Evolutionary conservation across 2,329 filamentous ascomycete species (phyloP).

Genomic region (Colletotrichum musicola): DNA sequence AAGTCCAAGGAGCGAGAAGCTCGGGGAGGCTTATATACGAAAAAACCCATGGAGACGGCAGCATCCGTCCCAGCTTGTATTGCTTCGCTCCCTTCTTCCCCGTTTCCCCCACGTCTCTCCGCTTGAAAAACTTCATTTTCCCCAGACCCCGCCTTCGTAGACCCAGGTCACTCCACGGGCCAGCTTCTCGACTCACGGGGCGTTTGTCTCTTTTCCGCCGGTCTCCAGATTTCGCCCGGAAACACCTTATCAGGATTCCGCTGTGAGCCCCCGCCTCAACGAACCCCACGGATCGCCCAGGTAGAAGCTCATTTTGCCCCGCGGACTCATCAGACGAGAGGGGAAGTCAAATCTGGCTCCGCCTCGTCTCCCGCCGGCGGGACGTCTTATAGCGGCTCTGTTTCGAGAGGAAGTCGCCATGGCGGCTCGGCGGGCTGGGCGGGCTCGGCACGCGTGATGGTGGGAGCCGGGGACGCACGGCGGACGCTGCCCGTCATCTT

Average conservation of each 20-base stretch:
- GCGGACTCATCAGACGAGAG: background rate
- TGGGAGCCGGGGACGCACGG: background rate
- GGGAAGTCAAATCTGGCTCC: background rate
- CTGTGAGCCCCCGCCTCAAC: background rate
- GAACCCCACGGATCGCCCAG: slow-evolving; percentile 2
- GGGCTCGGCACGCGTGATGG: background rate
- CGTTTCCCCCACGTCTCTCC: slow-evolving; percentile 17
- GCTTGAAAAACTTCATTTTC: slow-evolving; percentile 3
- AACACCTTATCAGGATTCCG: background rate
- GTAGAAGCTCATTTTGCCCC: background rate
- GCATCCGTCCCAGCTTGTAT: no score
- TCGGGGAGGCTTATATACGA: slow-evolving; percentile 3
- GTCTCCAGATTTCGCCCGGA: background rate
- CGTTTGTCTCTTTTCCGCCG: background rate
- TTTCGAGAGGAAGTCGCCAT: background rate
- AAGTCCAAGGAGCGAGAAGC: background rate
- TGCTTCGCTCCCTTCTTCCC: background rate
- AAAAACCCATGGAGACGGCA: background rate
- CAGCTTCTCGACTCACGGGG: background rate
- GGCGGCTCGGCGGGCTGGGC: slow-evolving; percentile 13
- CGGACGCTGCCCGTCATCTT: background rate
- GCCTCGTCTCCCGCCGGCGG: background rate
- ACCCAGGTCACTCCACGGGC: slow-evolving; percentile 3
- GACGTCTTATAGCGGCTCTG: background rate
- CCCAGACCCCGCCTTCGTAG: slow-evolving; percentile 30